phyloP scores from a whole-genome alignment of 2,329 filamentous ascomycete genomes.

The Aspergillus tamarii region DNA sequence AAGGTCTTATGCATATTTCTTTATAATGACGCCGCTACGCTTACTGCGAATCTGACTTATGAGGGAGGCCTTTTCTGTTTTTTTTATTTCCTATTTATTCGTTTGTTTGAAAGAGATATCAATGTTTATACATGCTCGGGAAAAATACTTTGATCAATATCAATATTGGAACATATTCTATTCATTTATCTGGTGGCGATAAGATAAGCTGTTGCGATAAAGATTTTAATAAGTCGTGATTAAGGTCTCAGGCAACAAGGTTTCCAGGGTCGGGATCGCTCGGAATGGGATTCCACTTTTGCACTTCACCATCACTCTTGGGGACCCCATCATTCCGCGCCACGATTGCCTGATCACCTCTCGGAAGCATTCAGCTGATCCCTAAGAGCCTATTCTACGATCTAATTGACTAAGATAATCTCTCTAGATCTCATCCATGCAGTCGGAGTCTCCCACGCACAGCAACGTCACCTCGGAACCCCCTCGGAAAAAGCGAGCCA shows the following conservation, averaged over 20 bases:
- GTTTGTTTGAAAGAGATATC: background rate
- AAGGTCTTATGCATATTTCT: background rate
- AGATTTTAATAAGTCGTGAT: background rate
- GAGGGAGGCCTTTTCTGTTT: background rate
- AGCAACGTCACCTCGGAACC: slow-evolving; percentile 18
- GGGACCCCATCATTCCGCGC: background rate
- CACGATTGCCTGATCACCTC: background rate
- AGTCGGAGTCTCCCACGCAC: slow-evolving; percentile 11
- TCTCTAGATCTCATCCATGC: slow-evolving; percentile 6
- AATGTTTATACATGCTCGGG: background rate
- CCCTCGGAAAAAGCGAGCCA: slow-evolving; percentile 33
- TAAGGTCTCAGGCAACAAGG: background rate
- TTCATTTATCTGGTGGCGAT: background rate
- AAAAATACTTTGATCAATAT: background rate
- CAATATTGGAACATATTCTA: background rate
- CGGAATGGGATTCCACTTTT: background rate
- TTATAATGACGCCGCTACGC: background rate
- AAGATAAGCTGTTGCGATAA: background rate
- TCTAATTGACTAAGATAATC: too few relatives aligned
- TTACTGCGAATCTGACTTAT: background rate
- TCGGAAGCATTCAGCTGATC: background rate
- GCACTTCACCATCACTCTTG: background rate
- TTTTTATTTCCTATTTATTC: background rate
- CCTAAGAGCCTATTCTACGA: background rate
- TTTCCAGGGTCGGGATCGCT: background rate